Evolutionary conservation across 192 early-diverging fungal species (phyloP).

Genomic region (Glomus cerebriforme): DNA sequence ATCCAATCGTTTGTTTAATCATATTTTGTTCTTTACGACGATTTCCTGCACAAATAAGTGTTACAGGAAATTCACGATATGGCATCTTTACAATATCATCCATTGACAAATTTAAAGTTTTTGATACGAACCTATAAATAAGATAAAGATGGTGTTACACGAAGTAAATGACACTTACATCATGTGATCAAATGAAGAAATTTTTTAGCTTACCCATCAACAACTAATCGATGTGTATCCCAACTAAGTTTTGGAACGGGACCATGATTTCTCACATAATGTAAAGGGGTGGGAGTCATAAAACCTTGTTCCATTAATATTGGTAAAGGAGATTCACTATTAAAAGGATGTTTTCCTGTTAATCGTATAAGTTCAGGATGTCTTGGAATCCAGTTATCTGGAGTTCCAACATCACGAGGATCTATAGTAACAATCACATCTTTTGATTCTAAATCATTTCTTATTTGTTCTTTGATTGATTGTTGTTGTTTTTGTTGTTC

Average conservation of each 20-base stretch:
- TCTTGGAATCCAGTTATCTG: conserved; percentile 52
- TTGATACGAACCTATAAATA: conserved; percentile 46
- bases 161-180: not conserved
- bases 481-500: too few relatives aligned
- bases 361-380: conserved; percentile 51
- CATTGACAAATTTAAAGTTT: conserved; percentile 52
- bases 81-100: conserved; percentile 49
- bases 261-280: conserved; percentile 73
- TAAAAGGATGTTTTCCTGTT: conserved; percentile 65
- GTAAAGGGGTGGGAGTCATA: conserved; percentile 57
- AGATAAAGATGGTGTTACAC: not conserved
- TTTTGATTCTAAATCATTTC: not conserved
- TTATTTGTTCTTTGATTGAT: not conserved
- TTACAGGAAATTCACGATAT: conserved; percentile 54
- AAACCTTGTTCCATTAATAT: conserved; percentile 49
- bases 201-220: conserved; percentile 44
- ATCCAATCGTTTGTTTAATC: conserved; percentile 58
- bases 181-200: not conserved
- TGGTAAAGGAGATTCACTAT: conserved; percentile 52
- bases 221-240: conserved; percentile 41
- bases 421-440: not conserved
- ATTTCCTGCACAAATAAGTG: conserved; percentile 68
- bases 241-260: conserved; percentile 57
- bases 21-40: conserved; percentile 71
- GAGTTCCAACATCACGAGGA: conserved; percentile 32